Conservation (phyloP, 1,284 basidiomycete species). For the Trichosporon coremiiforme region DNA sequence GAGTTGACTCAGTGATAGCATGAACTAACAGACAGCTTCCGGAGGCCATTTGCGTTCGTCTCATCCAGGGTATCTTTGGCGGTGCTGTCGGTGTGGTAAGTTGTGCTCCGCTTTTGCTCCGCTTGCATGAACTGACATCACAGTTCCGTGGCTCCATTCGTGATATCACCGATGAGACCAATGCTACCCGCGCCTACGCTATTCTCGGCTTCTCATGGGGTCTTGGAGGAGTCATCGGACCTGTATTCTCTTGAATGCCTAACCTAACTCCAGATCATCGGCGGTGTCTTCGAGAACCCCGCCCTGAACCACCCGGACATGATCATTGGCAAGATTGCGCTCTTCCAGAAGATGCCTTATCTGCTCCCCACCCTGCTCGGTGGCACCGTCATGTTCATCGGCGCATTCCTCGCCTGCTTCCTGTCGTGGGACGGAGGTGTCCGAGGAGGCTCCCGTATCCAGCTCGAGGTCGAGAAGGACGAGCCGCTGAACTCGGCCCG, state of each 20-base stretch:
- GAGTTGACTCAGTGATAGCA: conserved; percentile 22
- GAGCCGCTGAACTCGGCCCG: conserved; percentile 42
- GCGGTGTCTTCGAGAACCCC: conserved; percentile 82
- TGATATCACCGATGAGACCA: conserved; percentile 74
- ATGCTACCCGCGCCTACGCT: conserved; percentile 91
- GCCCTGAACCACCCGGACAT: conserved; percentile 76
- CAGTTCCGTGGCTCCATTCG: conserved; percentile 74
- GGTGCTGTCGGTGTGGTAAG: conserved; percentile 88
- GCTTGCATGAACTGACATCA: conserved; percentile 28
- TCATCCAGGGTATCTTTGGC: conserved; percentile 92
- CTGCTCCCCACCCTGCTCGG: conserved; percentile 85
- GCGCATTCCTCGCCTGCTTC: conserved; percentile 83
- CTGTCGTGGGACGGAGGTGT: conserved; percentile 88
- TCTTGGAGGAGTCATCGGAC: conserved; percentile 69
- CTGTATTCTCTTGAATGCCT: conserved; percentile 32
- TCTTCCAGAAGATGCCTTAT: conserved; percentile 86
- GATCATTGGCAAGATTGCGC: conserved; percentile 63
- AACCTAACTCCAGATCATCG: conserved; percentile 62
- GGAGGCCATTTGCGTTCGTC: conserved; percentile 80
- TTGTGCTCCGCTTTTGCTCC: no score
- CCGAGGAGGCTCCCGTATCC: conserved; percentile 73
- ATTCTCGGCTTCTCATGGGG: conserved; percentile 96
- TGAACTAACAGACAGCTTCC: conserved; percentile 59
- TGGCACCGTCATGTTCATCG: conserved; percentile 68
- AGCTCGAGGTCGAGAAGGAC: conserved; percentile 72